A percentile compares a stretch with the other conserved stretches of the same genome.
These are phyloP conservation scores for Achaetomiella virescens DNA, from an alignment of 495 filamentous ascomycete genomes.

Conservation along the genomic window DNA sequence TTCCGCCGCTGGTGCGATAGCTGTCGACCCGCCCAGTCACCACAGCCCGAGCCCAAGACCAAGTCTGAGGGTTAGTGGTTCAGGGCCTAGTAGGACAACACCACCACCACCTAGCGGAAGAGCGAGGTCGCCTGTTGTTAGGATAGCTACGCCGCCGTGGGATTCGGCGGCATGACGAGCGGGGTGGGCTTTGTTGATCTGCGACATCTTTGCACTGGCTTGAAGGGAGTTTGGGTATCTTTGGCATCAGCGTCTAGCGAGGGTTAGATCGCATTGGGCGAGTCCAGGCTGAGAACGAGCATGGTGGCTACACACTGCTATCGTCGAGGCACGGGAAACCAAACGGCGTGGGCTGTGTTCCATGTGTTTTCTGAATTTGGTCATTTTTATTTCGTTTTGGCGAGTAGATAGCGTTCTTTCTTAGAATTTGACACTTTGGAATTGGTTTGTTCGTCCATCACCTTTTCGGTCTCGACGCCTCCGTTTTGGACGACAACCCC, in stretches of 20 bases:
- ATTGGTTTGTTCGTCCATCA: background rate
- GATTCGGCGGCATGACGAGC: background rate
- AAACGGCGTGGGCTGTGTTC: background rate
- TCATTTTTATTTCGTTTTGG: background rate
- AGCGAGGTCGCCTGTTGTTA: conserved; percentile 16
- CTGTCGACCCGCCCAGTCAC: background rate
- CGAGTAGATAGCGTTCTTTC: background rate
- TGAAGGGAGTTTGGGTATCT: background rate
- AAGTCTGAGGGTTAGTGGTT: background rate
- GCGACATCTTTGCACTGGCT: background rate
- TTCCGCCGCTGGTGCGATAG: background rate
- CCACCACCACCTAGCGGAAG: too few species aligned
- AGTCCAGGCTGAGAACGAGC: background rate
- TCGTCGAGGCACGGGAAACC: background rate
- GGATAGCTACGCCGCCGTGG: conserved; percentile 15
- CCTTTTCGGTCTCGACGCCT: background rate
- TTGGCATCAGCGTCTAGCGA: background rate
- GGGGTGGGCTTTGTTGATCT: background rate
- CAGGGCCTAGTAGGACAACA: background rate
- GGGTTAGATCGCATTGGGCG: background rate
- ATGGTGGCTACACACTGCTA: too few species aligned
- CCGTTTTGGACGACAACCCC: background rate
- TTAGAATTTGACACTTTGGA: background rate
- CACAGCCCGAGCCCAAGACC: background rate
- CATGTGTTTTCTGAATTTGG: background rate